Evolutionary conservation across 2,329 filamentous ascomycete species (phyloP), one percentile per base, ranked within the genome.

Genomic region (Fusarium kyushuense): DNA sequence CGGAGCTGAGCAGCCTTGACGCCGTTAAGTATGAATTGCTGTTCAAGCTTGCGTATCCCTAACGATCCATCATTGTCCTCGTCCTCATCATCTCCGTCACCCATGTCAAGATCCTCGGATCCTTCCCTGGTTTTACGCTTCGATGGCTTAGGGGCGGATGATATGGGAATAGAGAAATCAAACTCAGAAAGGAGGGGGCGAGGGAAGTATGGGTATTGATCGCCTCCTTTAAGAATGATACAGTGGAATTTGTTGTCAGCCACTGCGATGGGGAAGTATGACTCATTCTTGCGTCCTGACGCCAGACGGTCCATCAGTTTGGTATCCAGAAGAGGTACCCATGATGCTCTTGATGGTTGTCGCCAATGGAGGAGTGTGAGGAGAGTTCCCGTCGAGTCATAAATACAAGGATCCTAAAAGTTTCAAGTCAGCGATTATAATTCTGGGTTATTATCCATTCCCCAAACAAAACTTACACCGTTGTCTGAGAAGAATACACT

Each of bases 141-240:
- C 72, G 69, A 79, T 65, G 65, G 76, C 69, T 73, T 80, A 38
- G 72, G 76, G 0, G 84, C 81, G 3, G 87, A 87, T 5, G 88
- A 87, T 33, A 97, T 82, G 1, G 96, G 96, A 19, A 99, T 87
- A 42, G 90, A 89, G 77, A 99, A 97, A 48, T 94, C 92, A 76
- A 99, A 99, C 77, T 99, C 96, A 41, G 91, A 94, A 35, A 99
- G 89, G 36, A 97, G 83, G 3, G 93, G 94, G 12, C 92, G 90
- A 13, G 93, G 96, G 81, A 95, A 98, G 82, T 96, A 97, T 1
- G 95, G 94, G 75, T 97, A 93, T 75, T 91, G 88, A 76, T 99
- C 96, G 35, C 92, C 92, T 66, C 96, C 96, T 81, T 99, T 99
- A 76, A 99, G 89, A 73, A 99, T 98, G 80, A 99, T 97, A 82